Base-by-base conservation (phyloP, 257 asterid species). In the Scutellaria galericulata region DNA sequence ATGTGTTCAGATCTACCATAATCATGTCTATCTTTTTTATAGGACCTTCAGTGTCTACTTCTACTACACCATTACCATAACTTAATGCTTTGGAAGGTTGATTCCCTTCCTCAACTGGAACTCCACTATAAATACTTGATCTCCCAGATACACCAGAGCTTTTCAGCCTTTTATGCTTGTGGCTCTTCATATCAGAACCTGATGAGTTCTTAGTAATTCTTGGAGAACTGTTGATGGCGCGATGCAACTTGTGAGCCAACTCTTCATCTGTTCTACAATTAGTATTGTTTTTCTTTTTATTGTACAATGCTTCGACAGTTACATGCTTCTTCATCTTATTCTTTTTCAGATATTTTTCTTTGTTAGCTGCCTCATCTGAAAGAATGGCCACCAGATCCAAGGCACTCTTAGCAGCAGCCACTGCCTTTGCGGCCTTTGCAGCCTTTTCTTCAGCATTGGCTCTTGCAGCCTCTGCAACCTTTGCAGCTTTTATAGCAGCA, bases 381-480 rank as follows among this genome's bases (percentile, higher is more conserved):
- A 91, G 74, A 44, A 71, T 82, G 62, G 94, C 88, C 46, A 93
- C 96, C 62, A 89, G 84, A 72, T 88, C 97, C 72, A 93, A 78
- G 31, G 98, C 98, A 67, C 67, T 84, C 86, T 85, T 93, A 55
- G 98, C 98, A 71, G 94, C 94, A 54, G 95, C 88, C 73, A 91
- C 86, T 7, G 97, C 97, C 83, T 77, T 89, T 1, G 90, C 96
- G 27, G 98, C 97, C 81, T 80, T 93, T 27, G 90, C 89, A 27
- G 98, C 98, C 79, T 93, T 93, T 75, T 86, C 91, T 78, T 89
- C 97, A 13, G 98, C 98, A 11, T 75, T 74, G 75, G 96, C 96
- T 79, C 96, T 85, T 18, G 97, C 96, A 51, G 83, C 80, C 75
- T 77, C 84, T 15, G 98, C 98, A 56, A 73, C 79, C 77, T 75